phyloP scores from a whole-genome alignment of 1,139 yeast species.

The Trichomonascaceae sp. region DNA sequence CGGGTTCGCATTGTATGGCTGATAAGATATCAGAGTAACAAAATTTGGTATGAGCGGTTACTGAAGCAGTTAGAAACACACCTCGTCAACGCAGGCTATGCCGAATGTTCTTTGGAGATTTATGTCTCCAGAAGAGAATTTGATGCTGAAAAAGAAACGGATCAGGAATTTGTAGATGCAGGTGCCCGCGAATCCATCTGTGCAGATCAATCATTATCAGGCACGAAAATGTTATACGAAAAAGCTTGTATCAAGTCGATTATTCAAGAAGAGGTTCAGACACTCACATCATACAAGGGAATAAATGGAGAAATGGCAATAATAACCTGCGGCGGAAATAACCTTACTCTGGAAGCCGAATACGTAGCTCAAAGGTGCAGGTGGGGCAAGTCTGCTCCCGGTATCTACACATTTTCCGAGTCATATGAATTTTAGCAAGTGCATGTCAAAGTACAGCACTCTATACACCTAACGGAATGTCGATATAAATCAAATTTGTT shows the following conservation, averaged over 20 bases:
- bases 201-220: background rate
- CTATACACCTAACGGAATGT: background rate
- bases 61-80: background rate
- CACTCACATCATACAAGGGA: slow-evolving; percentile 1
- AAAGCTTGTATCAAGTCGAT: slow-evolving; percentile 2
- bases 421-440: slow-evolving; percentile 9
- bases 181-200: background rate
- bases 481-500: too few relatives aligned
- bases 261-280: slow-evolving; percentile 4
- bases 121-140: background rate
- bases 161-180: slow-evolving; percentile 20
- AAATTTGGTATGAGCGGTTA: background rate
- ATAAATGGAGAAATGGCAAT: slow-evolving; percentile 31
- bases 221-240: background rate
- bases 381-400: slow-evolving; percentile 23
- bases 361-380: slow-evolving; percentile 32
- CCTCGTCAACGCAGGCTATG: background rate
- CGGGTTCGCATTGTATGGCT: background rate
- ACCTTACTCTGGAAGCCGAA: slow-evolving; percentile 31
- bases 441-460: background rate
- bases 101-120: background rate
- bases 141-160: slow-evolving; percentile 24
- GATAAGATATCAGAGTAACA: background rate
- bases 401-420: slow-evolving; percentile 21
- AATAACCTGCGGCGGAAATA: slow-evolving; percentile 37